These are phyloP conservation scores for Russula sp. DNA, from an alignment of 768 basidiomycete species.

Conservation along the genomic window DNA sequence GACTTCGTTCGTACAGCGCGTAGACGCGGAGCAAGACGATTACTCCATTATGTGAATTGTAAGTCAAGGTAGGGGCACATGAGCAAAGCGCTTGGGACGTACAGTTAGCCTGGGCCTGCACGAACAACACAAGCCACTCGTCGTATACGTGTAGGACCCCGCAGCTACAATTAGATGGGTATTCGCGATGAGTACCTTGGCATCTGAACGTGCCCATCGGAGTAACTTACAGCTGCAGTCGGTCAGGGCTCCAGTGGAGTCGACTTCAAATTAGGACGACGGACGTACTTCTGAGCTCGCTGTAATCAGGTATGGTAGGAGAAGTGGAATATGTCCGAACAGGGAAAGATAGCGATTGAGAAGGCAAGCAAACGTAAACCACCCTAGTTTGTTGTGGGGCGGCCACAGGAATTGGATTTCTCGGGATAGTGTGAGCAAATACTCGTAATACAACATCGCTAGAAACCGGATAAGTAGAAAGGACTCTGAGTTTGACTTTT, in stretches of 20 bases:
- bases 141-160: neutral
- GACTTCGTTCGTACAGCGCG: slow-evolving; percentile 7
- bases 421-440: slow-evolving; percentile 25
- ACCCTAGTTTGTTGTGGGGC: slow-evolving; percentile 28
- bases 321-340: slow-evolving; percentile 29
- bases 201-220: neutral
- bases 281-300: neutral
- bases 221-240: slow-evolving; percentile 1
- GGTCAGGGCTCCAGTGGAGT: neutral
- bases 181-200: neutral
- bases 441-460: slow-evolving; percentile 30
- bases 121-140: neutral
- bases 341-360: slow-evolving; percentile 44
- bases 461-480: neutral
- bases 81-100: neutral
- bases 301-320: slow-evolving; percentile 20
- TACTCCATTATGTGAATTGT: neutral
- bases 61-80: no score
- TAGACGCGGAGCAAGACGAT: slow-evolving; percentile 7
- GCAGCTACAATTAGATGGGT: neutral
- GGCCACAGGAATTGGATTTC: slow-evolving; percentile 42
- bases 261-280: neutral
- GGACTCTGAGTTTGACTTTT: neutral
- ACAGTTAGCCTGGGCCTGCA: slow-evolving; percentile 2
- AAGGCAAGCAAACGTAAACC: slow-evolving; percentile 39